Percentiles rank a stretch among this genome's conserved stretches.
phyloP scores from a whole-genome alignment of 2,329 filamentous ascomycete genomes.

The Stagonosporopsis cucurbitacearum region DNA sequence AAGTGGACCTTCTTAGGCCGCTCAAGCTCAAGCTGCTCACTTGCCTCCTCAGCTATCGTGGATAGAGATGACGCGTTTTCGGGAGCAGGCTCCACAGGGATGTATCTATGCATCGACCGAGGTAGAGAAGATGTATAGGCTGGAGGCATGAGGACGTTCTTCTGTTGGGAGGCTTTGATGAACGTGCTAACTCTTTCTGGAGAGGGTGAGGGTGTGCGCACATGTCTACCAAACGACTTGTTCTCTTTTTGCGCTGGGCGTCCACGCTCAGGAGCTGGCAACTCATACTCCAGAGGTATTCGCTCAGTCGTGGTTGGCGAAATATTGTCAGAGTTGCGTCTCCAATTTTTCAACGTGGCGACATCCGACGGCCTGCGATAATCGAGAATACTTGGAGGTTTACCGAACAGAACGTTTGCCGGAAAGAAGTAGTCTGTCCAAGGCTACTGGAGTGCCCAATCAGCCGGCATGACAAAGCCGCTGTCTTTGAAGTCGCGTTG shows the following conservation, averaged over 20 bases:
- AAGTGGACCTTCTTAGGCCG: not conserved
- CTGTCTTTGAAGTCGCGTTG: conserved; percentile 53
- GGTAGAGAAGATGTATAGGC: conserved; percentile 1
- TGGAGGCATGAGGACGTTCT: conserved; percentile 2
- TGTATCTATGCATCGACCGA: not conserved
- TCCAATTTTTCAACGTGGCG: not conserved
- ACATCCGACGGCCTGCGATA: not conserved
- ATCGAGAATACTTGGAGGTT: not conserved
- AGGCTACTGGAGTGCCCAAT: conserved; percentile 43
- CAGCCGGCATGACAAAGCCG: conserved; percentile 58
- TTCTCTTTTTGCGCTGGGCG: not conserved
- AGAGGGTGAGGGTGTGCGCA: not conserved
- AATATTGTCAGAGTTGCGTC: conserved; percentile 1
- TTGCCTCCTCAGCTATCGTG: not conserved
- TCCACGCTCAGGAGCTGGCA: not conserved
- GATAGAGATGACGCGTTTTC: not conserved
- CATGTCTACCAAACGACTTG: too few relatives aligned
- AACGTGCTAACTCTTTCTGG: conserved; percentile 6
- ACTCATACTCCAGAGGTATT: not conserved
- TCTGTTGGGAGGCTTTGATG: conserved; percentile 5
- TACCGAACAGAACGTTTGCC: not conserved
- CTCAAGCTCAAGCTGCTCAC: not conserved
- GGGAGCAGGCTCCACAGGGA: not conserved
- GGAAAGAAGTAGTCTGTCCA: conserved; percentile 1
- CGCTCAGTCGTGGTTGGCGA: not conserved